Base-by-base conservation (phyloP, 1,139 yeast species). In the Sugiyamaella paludigena region DNA sequence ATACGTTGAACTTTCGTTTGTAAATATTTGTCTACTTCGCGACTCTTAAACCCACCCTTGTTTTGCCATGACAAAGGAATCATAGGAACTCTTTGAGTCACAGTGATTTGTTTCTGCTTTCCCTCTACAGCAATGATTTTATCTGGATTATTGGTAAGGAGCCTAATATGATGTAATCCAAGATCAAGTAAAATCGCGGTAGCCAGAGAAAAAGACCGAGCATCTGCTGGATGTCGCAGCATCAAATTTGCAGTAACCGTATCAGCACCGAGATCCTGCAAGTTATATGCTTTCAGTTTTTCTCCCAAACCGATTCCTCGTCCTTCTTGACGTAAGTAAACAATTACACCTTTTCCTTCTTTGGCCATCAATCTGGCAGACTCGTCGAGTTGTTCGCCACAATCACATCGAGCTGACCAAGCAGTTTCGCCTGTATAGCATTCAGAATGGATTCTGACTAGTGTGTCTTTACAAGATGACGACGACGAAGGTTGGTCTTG, bases 361-460 rank as follows among this genome's bases (percentile, higher is more conserved):
- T 77, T 73, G 4, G 96, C 95, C 91, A 94, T 92, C 40, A 87
- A 71, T 54, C 95, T 77, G 7, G 98, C 98, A 1, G 98, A 98
- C 68, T 94, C 97, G 68, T 92, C 97, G 60, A 94, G 87, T 72
- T 94, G 98, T 68, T 94, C 98, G 11, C 98, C 99, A 70, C 99
- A 94, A 69, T 94, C 98, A 68, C 98, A 94, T 48, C 99, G 78
- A 2, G 98, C 98, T 51, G 94, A 83, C 97, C 98, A 94, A 10
- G 98, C 98, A 1, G 97, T 92, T 66, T 94, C 99, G 7, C 98
- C 98, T 0, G 99, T 94, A 70, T 92, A 94, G 68, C 98, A 94
- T 66, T 94, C 99, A 5, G 96, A 87, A 65, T 94, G 99, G 57
- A 94, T 89, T 54, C 98, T 78, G 57, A 84, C 81, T 66, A 88